phyloP scores from a whole-genome alignment of 768 basidiomycete genomes.

The Mycena alexandri region DNA sequence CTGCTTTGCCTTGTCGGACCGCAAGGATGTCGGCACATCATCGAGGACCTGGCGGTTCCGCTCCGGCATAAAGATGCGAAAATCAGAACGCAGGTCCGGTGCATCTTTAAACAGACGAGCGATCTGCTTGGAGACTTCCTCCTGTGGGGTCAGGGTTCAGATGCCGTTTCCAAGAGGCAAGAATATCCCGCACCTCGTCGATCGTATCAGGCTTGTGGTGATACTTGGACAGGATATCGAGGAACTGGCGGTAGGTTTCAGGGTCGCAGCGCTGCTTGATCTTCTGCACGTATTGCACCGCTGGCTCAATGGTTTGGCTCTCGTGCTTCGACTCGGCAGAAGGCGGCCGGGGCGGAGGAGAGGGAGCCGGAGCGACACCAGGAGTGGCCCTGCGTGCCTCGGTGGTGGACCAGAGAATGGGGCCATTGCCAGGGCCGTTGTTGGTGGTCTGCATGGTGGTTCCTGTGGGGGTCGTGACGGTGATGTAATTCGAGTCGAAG shows the following conservation, averaged over 20 bases:
- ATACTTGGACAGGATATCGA: conserved; percentile 79
- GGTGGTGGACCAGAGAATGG: conserved; percentile 54
- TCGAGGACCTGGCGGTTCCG: conserved; percentile 63
- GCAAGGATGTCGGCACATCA: conserved; percentile 51
- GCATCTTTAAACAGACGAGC: conserved; percentile 80
- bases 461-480: conserved; percentile 82
- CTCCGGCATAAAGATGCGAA: conserved; percentile 81
- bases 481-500: conserved; percentile 76
- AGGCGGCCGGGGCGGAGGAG: conserved; percentile 26
- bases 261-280: conserved; percentile 95
- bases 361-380: conserved; percentile 25
- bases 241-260: conserved; percentile 85
- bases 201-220: conserved; percentile 71
- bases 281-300: conserved; percentile 95
- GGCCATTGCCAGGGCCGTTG: conserved; percentile 53
- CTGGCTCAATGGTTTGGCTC: conserved; percentile 73
- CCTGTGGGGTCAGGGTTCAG: conserved; percentile 51
- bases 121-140: conserved; percentile 78
- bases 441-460: conserved; percentile 70
- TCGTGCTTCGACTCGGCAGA: conserved; percentile 43
- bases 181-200: conserved; percentile 61
- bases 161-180: neutral
- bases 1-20: conserved; percentile 40
- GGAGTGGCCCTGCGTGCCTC: conserved; percentile 24
- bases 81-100: conserved; percentile 79